Percentiles rank a stretch among this genome's conserved stretches.
Evolutionary conservation across 1,284 basidiomycete species (phyloP).

Genomic region (Rhodotorula glutinis): DNA sequence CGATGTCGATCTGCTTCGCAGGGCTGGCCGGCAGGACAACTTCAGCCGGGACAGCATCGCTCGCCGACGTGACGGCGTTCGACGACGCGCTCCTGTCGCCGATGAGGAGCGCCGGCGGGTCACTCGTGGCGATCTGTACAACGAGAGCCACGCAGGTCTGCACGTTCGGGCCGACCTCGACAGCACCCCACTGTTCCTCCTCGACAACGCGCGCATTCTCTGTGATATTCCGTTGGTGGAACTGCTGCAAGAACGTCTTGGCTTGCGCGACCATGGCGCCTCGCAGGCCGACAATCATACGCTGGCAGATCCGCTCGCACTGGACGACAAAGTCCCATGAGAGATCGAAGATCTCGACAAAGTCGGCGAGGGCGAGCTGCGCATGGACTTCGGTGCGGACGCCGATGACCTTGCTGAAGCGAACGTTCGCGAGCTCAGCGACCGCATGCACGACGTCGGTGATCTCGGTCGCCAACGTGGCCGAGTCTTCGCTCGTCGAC

Average conservation of each 20-base stretch:
- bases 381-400: slow-evolving; percentile 75
- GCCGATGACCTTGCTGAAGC: slow-evolving; percentile 71
- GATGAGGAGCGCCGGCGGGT: slow-evolving; percentile 67
- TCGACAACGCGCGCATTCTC: slow-evolving; percentile 85
- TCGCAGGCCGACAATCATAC: slow-evolving; percentile 87
- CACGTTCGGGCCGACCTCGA: slow-evolving; percentile 64
- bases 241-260: slow-evolving; percentile 77
- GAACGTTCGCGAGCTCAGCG: slow-evolving; percentile 77
- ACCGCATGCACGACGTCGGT: slow-evolving; percentile 72
- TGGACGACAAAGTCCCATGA: slow-evolving; percentile 85
- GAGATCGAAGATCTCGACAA: slow-evolving; percentile 75
- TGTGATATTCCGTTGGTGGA: slow-evolving; percentile 78
- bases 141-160: slow-evolving; percentile 72
- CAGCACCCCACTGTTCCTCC: slow-evolving; percentile 81
- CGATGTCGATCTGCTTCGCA: slow-evolving; percentile 75
- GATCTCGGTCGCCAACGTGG: slow-evolving; percentile 53
- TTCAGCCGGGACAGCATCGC: slow-evolving; percentile 5
- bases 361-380: slow-evolving; percentile 65
- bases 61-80: neutral
- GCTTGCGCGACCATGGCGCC: slow-evolving; percentile 80
- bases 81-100: slow-evolving; percentile 5
- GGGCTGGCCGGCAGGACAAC: slow-evolving; percentile 45
- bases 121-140: slow-evolving; percentile 74
- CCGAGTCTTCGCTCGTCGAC: slow-evolving; percentile 12
- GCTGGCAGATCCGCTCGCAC: slow-evolving; percentile 76